These are phyloP conservation scores for Fusarium nygamai DNA, from an alignment of 2,329 filamentous ascomycete species.

Conservation along the genomic window DNA sequence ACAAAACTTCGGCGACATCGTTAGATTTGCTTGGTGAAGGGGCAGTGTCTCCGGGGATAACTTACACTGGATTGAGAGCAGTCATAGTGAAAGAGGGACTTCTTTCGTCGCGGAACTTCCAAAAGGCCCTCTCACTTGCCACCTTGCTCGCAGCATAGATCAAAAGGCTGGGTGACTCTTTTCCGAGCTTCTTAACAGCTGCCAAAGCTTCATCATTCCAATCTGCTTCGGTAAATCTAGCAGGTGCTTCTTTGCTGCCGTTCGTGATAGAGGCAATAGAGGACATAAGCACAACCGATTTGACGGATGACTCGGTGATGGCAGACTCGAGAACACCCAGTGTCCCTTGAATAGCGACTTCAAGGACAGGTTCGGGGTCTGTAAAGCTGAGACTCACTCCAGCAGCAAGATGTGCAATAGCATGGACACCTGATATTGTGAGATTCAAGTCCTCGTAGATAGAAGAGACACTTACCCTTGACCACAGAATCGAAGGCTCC, in stretches of 20 bases:
- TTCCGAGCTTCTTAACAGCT: constrained; percentile 32
- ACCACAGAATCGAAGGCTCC: constrained; percentile 51
- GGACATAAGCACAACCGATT: constrained; percentile 40
- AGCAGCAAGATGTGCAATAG: constrained; percentile 36
- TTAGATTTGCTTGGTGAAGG: neutral
- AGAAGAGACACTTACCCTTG: constrained; percentile 29
- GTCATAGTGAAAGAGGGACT: constrained; percentile 36
- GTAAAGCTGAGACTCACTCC: constrained; percentile 34
- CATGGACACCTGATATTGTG: constrained; percentile 29
- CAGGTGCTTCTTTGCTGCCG: neutral
- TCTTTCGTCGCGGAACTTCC: constrained; percentile 36
- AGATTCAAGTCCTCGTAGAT: neutral
- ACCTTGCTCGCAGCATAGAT: constrained; percentile 40
- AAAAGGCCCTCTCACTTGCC: constrained; percentile 37
- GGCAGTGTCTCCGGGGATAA: neutral
- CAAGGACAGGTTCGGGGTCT: constrained; percentile 34
- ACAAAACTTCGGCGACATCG: constrained; percentile 28
- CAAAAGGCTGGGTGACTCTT: constrained; percentile 22
- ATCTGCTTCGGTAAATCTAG: constrained; percentile 36
- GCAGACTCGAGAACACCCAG: constrained; percentile 35
- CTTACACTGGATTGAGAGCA: constrained; percentile 40
- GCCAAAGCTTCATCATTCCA: constrained; percentile 36
- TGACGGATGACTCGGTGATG: constrained; percentile 31
- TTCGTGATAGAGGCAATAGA: constrained; percentile 32
- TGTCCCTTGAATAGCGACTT: constrained; percentile 34